Evolutionary conservation across 306 rosid species (phyloP), one percentile per base, ranked within the genome.

Genomic region (Cicer pinnatifidum): DNA sequence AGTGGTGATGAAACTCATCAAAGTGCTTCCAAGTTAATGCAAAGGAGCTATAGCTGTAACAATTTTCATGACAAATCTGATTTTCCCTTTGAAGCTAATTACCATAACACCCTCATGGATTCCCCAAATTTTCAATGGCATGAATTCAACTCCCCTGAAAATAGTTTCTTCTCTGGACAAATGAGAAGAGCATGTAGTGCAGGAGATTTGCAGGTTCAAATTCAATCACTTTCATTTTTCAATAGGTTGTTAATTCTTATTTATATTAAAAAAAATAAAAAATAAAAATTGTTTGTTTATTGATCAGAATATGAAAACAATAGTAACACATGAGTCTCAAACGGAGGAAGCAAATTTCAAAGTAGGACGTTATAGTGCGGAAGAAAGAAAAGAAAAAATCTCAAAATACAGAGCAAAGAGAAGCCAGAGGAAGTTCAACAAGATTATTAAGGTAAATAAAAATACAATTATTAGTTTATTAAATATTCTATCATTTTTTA

Each of bases 401-500:
- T 93, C 96, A 0, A 93, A 85, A 81, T 93, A 93, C 87, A 89
- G 90, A 89, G 97, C 97, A 13, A 93, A 91, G 75, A 84, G 96
- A 87, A 82, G 76, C 17, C 97, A 83, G 85, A 93, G 98, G 77
- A 93, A 93, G 86, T 93, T 89, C 87, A 89, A 88, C 87, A 93
- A 89, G 75, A 91, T 97, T 41, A 93, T 93, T 38, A 93, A 93
- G 97, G 98, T 91, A 28, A 3, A 28, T 2, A 28, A 28, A 28
- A 2, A 54, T 19, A 54, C 0, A 11, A 11, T 44, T 44, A 44
- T 20, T 20, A 20, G 23, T 20, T 20, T 20, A 20, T 20, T 23
- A 2, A 23, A 23, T 2, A 23, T 23, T 23, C 33, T 23, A 23
- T 3, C 33, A 23, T 2, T 23, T 23, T 23, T 23, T 23, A 23